Base-by-base conservation (phyloP, 495 filamentous ascomycete genomes). In the Penicillium canariense region DNA sequence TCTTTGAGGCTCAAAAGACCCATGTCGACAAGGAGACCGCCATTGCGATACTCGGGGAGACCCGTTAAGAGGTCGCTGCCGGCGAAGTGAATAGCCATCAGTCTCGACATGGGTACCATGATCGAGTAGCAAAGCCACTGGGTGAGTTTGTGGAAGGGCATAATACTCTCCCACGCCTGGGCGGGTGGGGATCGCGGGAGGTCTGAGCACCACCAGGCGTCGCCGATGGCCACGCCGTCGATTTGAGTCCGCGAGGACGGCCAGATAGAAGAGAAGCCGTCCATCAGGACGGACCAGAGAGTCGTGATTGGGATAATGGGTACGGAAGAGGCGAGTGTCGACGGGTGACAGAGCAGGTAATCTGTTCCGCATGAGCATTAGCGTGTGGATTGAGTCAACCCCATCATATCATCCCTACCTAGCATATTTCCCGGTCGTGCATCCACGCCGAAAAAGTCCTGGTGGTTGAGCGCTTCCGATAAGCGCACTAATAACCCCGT, bases 401-500 rank as follows among this genome's bases (percentile, higher is more conserved):
- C 10, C 28, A 7, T 25, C 26, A 15, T 22, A 22, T 30, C 11
- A 5, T 23, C 9, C 83, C 56, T 81, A 96, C 91, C 91, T 38
- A 98, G 84, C 87, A 98, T 93, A 64, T 96, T 94, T 55, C 95
- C 94, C 20, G 94, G 94, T 53, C 94, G 76, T 38, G 84, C 88
- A 63, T 91, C 85, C 1, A 83, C 83, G 11, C 94, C 94, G 66
- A 97, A 97, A 55, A 89, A 87, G 26, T 92, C 86, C 51, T 84
- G 81, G 65, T 94, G 90, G 34, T 86, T 85, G 47, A 98, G 65
- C 14, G 95, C 90, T 30, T 85, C 80, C 0, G 82, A 82, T 3
- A 98, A 80, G 48, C 87, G 81, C 30, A 90, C 81, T 50, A 98
- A 68, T 43, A 98, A 81, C 17, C 86, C 85, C 12, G 91, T 84